A percentile compares a stretch with the other conserved stretches of the same genome.
Evolutionary conservation across 768 basidiomycete species (phyloP).

Genomic region (Leucocoprinus leucothites): DNA sequence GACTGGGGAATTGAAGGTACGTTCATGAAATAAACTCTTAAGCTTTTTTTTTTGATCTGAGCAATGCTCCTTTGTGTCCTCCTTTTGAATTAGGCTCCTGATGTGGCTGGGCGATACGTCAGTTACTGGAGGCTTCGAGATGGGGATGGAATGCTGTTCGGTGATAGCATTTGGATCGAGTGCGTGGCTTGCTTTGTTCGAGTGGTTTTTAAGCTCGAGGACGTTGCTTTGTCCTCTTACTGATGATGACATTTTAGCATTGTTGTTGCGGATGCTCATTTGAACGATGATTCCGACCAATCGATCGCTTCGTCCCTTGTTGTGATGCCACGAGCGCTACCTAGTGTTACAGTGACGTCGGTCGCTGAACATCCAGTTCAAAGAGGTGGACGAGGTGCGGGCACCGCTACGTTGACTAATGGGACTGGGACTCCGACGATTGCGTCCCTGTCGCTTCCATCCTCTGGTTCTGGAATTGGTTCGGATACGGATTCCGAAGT

Average conservation of each 20-base stretch:
- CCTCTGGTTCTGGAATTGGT: conserved; percentile 16
- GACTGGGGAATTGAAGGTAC: conserved; percentile 73
- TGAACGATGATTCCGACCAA: conserved; percentile 32
- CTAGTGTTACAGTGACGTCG: conserved; percentile 17
- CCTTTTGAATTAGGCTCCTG: conserved; percentile 55
- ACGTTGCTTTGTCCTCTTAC: neutral
- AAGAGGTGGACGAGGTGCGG: conserved; percentile 21
- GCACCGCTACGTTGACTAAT: conserved; percentile 10
- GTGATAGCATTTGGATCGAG: conserved; percentile 79
- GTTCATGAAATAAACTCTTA: conserved; percentile 14
- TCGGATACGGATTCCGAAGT: conserved; percentile 34
- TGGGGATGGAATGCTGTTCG: conserved; percentile 57
- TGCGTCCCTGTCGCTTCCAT: conserved; percentile 16
- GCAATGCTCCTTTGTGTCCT: neutral
- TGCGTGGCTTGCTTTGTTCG: conserved; percentile 31
- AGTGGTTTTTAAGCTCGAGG: neutral
- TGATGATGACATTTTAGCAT: conserved; percentile 40
- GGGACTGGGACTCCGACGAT: conserved; percentile 13
- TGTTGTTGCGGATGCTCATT: conserved; percentile 55
- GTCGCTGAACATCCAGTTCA: conserved; percentile 19
- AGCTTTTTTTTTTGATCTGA: neutral
- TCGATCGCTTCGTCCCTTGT: conserved; percentile 67
- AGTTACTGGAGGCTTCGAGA: conserved; percentile 76
- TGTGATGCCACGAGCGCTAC: conserved; percentile 49
- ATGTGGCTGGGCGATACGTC: conserved; percentile 66